phyloP scores from a whole-genome alignment of 2,329 filamentous ascomycete genomes.

The Massarina eburnea region DNA sequence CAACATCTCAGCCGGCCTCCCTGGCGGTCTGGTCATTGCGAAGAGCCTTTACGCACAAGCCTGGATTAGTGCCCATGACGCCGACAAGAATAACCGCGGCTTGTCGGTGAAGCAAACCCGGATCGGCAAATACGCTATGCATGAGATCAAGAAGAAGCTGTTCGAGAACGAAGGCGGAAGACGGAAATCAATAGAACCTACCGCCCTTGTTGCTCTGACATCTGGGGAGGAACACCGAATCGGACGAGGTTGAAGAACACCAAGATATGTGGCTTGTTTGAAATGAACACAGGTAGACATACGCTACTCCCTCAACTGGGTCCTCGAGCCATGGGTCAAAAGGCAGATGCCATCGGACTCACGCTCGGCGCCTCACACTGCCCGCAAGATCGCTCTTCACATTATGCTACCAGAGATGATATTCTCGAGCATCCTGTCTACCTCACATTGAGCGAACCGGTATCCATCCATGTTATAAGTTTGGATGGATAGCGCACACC shows the following conservation, averaged over 20 bases:
- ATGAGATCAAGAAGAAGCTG: conserved; percentile 34
- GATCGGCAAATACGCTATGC: conserved; percentile 41
- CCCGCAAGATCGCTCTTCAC: too few species aligned
- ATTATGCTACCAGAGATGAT: too few species aligned
- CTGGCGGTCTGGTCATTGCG: conserved; percentile 60
- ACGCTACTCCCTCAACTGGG: too few species aligned
- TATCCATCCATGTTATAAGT: too few species aligned
- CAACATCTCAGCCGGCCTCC: conserved; percentile 58
- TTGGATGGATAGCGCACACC: too few species aligned
- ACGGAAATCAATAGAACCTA: conserved; percentile 1
- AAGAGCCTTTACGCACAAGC: conserved; percentile 54
- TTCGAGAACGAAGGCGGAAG: conserved; percentile 17
- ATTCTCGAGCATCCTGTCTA: too few species aligned
- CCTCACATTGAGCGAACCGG: too few species aligned
- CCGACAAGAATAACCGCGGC: conserved; percentile 59
- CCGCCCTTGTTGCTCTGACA: conserved; percentile 14
- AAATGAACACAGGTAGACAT: too few species aligned
- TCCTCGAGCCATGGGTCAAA: too few species aligned
- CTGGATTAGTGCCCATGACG: conserved; percentile 66
- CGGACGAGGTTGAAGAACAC: conserved; percentile 14
- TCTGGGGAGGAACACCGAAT: conserved; percentile 21
- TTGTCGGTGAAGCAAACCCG: conserved; percentile 55
- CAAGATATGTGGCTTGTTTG: too few species aligned
- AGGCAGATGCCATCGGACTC: too few species aligned
- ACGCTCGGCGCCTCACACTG: too few species aligned